phyloP scores from a whole-genome alignment of 371 early-diverging fungal species.

The Lichtheimia ornata region DNA sequence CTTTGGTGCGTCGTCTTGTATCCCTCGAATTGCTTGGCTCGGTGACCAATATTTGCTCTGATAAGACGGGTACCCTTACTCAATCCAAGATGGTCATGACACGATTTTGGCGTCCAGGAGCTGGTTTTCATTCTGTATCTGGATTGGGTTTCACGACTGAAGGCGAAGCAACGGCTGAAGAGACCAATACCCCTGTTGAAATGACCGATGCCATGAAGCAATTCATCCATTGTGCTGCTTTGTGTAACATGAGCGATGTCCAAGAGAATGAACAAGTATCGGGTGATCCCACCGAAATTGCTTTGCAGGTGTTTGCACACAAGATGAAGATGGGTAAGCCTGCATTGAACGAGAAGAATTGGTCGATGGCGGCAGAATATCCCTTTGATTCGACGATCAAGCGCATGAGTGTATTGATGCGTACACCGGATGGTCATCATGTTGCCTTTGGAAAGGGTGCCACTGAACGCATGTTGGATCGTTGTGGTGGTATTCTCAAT shows the following conservation, averaged over 20 bases:
- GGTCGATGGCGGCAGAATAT: slow-evolving; percentile 75
- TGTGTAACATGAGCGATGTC: slow-evolving; percentile 77
- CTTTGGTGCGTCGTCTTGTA: slow-evolving; percentile 83
- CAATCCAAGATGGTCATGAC: slow-evolving; percentile 90
- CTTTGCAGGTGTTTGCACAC: slow-evolving; percentile 76
- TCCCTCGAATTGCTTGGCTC: slow-evolving; percentile 90
- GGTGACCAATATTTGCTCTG: slow-evolving; percentile 92
- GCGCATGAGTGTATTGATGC: slow-evolving; percentile 87
- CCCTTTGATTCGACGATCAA: slow-evolving; percentile 88
- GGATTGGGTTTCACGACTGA: slow-evolving; percentile 59
- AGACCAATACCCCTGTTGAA: slow-evolving; percentile 17
- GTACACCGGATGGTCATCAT: slow-evolving; percentile 58
- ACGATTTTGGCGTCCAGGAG: slow-evolving; percentile 69
- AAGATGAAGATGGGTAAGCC: slow-evolving; percentile 72
- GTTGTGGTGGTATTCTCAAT: slow-evolving; percentile 43
- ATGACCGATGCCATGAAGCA: slow-evolving; percentile 38
- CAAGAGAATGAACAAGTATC: slow-evolving; percentile 65
- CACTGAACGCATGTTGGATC: slow-evolving; percentile 70
- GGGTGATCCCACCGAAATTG: slow-evolving; percentile 85
- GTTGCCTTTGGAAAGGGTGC: slow-evolving; percentile 69
- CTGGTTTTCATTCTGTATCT: slow-evolving; percentile 62
- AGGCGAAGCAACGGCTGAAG: slow-evolving; percentile 37
- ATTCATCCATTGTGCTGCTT: slow-evolving; percentile 56
- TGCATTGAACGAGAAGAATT: slow-evolving; percentile 41
- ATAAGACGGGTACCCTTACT: slow-evolving; percentile 95